Conservation (phyloP, 805 yeast genomes). For the Kodamaea hsintzibuensis region DNA sequence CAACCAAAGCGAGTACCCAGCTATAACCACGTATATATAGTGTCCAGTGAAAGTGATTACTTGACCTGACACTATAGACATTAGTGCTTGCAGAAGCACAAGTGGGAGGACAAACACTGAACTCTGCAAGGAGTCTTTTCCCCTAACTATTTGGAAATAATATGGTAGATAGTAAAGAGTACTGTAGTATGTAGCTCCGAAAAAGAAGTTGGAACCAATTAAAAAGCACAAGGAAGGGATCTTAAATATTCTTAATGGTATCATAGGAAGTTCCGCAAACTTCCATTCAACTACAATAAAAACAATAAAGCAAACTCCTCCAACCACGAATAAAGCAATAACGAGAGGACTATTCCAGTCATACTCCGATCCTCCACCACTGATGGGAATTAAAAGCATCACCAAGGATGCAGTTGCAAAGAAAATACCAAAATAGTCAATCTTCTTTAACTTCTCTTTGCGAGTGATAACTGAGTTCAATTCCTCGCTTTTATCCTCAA, state of each 20-base stretch:
- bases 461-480: constrained; percentile 28
- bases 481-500: constrained; percentile 36
- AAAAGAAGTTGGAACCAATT: constrained; percentile 39
- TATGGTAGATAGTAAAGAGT: constrained; percentile 50
- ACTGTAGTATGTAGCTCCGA: constrained; percentile 51
- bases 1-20: constrained; percentile 46
- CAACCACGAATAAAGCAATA: constrained; percentile 35
- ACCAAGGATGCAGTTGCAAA: constrained; percentile 50
- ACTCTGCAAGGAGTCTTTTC: constrained; percentile 37
- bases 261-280: constrained; percentile 51
- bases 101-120: constrained; percentile 46
- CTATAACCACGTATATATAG: constrained; percentile 40
- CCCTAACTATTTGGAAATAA: constrained; percentile 48
- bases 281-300: constrained; percentile 55
- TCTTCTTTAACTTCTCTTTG: constrained; percentile 40
- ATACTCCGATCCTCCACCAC: constrained; percentile 62
- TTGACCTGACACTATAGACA: constrained; percentile 47
- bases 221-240: constrained; percentile 33
- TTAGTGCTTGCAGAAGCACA: constrained; percentile 43
- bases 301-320: constrained; percentile 35
- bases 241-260: constrained; percentile 49
- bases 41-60: constrained; percentile 45
- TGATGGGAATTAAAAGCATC: constrained; percentile 53
- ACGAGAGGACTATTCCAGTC: constrained; percentile 51
- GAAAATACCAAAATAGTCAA: constrained; percentile 56